Evolutionary conservation across 225 moss, liverwort and hornwort genomes (phyloP), one percentile per base, ranked within the genome.

Genomic region (Marchantia paleacea): DNA sequence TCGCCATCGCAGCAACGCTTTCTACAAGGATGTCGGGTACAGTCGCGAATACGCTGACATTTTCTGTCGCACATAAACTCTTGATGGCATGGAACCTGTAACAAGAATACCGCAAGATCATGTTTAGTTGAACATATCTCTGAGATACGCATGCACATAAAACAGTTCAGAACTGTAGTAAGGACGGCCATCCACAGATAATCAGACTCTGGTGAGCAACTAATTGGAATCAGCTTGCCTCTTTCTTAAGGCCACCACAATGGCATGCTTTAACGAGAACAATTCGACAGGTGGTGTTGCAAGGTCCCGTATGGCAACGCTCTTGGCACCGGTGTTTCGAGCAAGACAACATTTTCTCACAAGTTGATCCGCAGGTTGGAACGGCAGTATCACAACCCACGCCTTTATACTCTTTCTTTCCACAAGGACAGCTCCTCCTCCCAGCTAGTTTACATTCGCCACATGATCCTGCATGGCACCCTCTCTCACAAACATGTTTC

Each of bases 311-410:
- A 75, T 96, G 96, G 88, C 94, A 96, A 77, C 96, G 94, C 82
- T 96, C 96, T 62, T 89, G 89, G 77, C 96, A 96, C 77, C 86
- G 84, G 75, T 96, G 96, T 22, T 90, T 81, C 78, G 90, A 85
- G 86, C 96, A 96, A 22, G 84, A 84, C 79, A 94, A 61, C 58
- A 80, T 73, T 80, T 91, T 94, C 82, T 94, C 96, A 80, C 96
- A 96, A 10, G 96, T 92, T 69, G 94, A 94, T 51, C 96, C 94
- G 85, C 96, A 96, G n/a, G 94, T 91, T 54, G 94, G 91, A 48
- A 94, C 85, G 60, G 82, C 72, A 73, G 78, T 86, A 68, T 96
- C 96, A 83, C 96, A 96, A 65, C 90, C 81, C 13, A 90, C 84
- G 71, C 89, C 96, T 84, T 89, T 91, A 80, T 91, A 88, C 80